Evolutionary conservation across 176 grass and related monocot genomes (phyloP).

Genomic region (Musa acuminata): DNA sequence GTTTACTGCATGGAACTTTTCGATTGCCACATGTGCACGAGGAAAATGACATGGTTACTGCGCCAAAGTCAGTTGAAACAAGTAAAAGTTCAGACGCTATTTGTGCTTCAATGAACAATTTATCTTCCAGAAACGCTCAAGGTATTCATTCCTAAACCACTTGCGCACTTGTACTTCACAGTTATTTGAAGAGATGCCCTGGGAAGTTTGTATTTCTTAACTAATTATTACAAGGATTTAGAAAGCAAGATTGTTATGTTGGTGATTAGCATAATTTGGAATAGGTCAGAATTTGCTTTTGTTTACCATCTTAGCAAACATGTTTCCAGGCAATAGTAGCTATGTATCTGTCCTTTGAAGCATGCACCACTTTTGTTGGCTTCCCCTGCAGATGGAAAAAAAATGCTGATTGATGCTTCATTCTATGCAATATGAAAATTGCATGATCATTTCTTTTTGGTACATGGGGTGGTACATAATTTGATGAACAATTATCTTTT

Average conservation of each 20-base stretch:
- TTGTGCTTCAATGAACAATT: conserved; percentile 14
- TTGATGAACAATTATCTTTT: neutral
- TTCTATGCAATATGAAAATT: neutral
- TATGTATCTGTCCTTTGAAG: neutral
- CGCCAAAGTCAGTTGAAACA: conserved; percentile 23
- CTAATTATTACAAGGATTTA: neutral
- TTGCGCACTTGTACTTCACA: neutral
- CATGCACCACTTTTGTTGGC: neutral
- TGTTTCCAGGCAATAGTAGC: neutral
- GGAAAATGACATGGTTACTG: conserved; percentile 24
- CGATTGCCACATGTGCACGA: conserved; percentile 34
- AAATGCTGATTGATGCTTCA: neutral
- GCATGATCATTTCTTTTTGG: neutral
- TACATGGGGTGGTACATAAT: neutral
- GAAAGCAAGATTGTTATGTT: neutral
- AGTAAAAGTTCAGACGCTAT: conserved; percentile 34
- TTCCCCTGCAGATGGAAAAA: neutral
- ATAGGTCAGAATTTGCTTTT: neutral
- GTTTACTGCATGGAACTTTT: conserved; percentile 37
- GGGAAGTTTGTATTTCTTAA: neutral
- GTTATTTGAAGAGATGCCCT: neutral
- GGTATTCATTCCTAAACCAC: conserved; percentile 27
- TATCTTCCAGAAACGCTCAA: conserved; percentile 17
- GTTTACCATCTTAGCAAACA: neutral
- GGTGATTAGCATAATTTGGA: neutral